Evolutionary conservation across 2,329 filamentous ascomycete species (phyloP).

Genomic region (Neospermospora avenae): DNA sequence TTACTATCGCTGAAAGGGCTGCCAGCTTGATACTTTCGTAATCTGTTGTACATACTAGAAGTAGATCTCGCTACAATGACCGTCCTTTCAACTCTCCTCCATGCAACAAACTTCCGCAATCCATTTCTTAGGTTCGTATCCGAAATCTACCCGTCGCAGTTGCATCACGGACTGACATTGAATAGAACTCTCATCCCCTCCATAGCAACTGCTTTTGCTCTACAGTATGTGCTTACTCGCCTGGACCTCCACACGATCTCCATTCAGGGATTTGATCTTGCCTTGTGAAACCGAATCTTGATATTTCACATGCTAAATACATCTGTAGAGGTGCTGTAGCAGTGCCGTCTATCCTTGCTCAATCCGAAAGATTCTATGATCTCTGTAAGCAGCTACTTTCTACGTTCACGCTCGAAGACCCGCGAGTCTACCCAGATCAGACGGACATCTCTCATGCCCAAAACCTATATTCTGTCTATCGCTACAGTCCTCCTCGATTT

Average conservation of each 20-base stretch:
- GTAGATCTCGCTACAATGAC: conserved; percentile 25
- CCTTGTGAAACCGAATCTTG: no score
- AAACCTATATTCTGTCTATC: neutral
- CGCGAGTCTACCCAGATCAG: neutral
- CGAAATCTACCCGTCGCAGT: neutral
- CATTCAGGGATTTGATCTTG: no score
- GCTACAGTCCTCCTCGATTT: neutral
- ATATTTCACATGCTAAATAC: no score
- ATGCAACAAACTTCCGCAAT: conserved; percentile 57
- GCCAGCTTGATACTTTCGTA: neutral
- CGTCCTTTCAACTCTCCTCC: conserved; percentile 48
- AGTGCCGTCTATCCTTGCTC: conserved; percentile 56
- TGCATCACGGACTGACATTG: neutral
- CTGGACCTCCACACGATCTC: no score
- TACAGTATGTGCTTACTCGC: conserved; percentile 42
- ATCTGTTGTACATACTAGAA: neutral
- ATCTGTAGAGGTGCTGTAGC: conserved; percentile 47
- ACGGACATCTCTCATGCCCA: neutral
- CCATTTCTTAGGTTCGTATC: conserved; percentile 50
- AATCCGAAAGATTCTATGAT: conserved; percentile 67
- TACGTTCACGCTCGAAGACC: neutral
- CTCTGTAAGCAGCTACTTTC: conserved; percentile 31
- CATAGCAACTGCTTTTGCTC: conserved; percentile 58
- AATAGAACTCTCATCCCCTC: conserved; percentile 56
- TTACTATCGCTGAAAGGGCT: neutral